A percentile compares a stretch with the other conserved stretches of the same genome.
Conservation (phyloP, 306 rosid genomes). For the Cercis canadensis region DNA sequence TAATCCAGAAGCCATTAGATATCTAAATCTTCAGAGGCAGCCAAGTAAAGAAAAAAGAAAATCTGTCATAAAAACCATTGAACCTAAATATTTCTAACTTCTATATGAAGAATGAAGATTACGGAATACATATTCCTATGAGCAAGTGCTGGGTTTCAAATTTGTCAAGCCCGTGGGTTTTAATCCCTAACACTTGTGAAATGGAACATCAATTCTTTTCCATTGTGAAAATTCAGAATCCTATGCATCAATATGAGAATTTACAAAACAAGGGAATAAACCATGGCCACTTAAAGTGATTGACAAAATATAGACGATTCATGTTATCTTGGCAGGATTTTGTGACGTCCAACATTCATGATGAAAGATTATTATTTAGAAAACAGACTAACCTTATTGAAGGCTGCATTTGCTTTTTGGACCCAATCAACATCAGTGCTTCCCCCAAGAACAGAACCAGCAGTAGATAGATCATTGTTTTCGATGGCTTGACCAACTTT, state of each 20-base stretch:
- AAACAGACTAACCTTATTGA: conserved; percentile 63
- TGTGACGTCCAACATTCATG: background rate
- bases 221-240: conserved; percentile 27
- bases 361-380: conserved; percentile 22
- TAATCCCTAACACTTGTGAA: conserved; percentile 13
- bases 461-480: conserved; percentile 65
- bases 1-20: conserved; percentile 41
- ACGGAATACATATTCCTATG: background rate
- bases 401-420: conserved; percentile 77
- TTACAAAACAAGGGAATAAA: background rate
- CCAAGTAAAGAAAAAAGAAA: background rate
- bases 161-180: conserved; percentile 8
- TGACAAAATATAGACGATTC: conserved; percentile 17
- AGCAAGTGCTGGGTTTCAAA: conserved; percentile 4
- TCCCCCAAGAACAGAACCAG: conserved; percentile 82
- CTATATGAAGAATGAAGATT: conserved; percentile 11
- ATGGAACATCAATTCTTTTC: conserved; percentile 3
- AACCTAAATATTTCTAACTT: conserved; percentile 20
- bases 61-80: background rate
- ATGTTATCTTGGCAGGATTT: background rate
- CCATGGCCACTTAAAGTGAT: background rate
- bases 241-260: conserved; percentile 15
- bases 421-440: conserved; percentile 78
- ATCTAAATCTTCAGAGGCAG: conserved; percentile 30
- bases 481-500: conserved; percentile 92